phyloP scores from a whole-genome alignment of 2,329 filamentous ascomycete genomes.

The Penicillium sp. region DNA sequence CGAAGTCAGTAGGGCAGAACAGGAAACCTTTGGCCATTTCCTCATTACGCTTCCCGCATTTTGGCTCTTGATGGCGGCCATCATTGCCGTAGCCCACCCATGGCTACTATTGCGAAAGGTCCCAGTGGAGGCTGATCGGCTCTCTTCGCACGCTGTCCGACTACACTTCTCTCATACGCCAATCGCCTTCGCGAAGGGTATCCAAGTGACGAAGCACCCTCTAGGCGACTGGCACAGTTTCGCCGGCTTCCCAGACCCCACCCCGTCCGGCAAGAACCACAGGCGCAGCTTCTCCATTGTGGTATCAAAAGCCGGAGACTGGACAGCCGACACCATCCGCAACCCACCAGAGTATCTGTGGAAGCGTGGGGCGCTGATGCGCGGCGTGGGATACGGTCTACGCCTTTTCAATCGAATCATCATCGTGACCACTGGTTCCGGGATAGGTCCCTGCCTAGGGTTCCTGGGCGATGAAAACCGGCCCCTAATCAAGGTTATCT shows the following conservation, averaged over 20 bases:
- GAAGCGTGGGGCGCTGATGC: conserved; percentile 64
- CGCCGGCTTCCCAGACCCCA: conserved; percentile 62
- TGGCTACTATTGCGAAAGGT: conserved; percentile 68
- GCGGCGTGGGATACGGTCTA: conserved; percentile 63
- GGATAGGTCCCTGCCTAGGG: conserved; percentile 64
- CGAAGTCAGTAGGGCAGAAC: conserved; percentile 33
- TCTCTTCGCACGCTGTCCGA: conserved; percentile 68
- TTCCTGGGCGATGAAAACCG: conserved; percentile 49
- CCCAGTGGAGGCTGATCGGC: conserved; percentile 58
- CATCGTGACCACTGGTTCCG: conserved; percentile 66
- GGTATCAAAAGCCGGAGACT: conserved; percentile 69
- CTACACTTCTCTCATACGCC: conserved; percentile 64
- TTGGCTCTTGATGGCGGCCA: conserved; percentile 65
- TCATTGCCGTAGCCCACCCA: conserved; percentile 62
- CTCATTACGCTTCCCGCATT: conserved; percentile 52
- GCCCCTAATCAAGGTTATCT: conserved; percentile 57
- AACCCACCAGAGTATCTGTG: conserved; percentile 59
- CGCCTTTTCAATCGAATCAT: conserved; percentile 62
- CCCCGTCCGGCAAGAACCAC: conserved; percentile 1
- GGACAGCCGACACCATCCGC: conserved; percentile 62
- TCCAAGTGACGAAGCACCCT: conserved; percentile 59
- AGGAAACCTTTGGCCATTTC: conserved; percentile 34
- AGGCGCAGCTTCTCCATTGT: conserved; percentile 33
- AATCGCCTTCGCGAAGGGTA: conserved; percentile 53
- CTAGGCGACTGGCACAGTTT: conserved; percentile 73